Base-by-base conservation (phyloP, 139 green algal species). In the Chlamydomonas schloesseri region DNA sequence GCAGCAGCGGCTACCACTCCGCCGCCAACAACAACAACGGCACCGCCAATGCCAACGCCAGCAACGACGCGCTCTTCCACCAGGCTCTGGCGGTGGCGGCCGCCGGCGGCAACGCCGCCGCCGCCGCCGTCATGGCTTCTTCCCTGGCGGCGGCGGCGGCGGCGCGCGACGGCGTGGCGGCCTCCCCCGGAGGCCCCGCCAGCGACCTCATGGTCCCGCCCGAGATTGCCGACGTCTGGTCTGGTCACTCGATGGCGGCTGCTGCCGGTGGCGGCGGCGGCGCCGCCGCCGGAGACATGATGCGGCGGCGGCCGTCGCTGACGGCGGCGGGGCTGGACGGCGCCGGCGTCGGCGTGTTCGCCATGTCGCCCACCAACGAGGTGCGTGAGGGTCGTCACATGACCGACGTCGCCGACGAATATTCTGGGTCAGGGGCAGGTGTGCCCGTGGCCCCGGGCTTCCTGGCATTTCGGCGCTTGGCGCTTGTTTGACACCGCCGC, bases 151-250 rank as follows among this genome's bases (percentile, higher is more conserved):
- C 74, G n/a, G 79, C 67, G 28, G 37, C 74, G n/a, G 79, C 79
- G 37, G 20, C 58, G 5, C 24, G 47, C 6, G 73, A n/a, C 53
- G 36, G 29, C 23, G 17, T 84, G 42, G 64, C 42, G 17, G 64
- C 64, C 0, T 84, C 78, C 29, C 78, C 78, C n/a, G 62, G n/a
- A 64, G 78, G 75, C 34, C 75, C 57, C 34, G 23, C 29, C 14
- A 18, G 17, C 15, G 60, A 75, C 71, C 37, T 82, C 0, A 28
- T 73, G 18, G 86, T 90, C 23, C 86, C 86, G 23, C 42, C 10
- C 17, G 86, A 84, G 65, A 85, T 85, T 24, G 65, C 79, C 9
- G 79, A 73, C 13, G 79, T 85, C 47, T 85, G 79, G 79, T 68
- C 79, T 21, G 70, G 70, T 64, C 17, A 34, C 29, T 10, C 31